Base-by-base conservation (phyloP, 768 basidiomycete species). In the Leccinum variicolor region DNA sequence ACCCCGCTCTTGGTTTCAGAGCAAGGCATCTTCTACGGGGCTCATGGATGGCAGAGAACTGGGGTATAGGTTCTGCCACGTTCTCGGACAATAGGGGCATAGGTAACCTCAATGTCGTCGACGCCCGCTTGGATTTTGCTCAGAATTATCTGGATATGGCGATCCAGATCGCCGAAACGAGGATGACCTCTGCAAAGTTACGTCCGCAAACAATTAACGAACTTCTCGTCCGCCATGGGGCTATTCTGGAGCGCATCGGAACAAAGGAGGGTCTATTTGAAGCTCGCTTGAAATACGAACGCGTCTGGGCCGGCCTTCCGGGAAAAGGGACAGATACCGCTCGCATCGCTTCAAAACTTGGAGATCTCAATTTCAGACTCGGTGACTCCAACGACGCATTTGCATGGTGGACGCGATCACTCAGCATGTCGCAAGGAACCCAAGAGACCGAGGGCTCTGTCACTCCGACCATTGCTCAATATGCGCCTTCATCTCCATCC, bases 31-130 rank as follows among this genome's bases (percentile, higher is more conserved):
- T 81, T 43, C 72, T 87, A 1, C 84, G 89, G 33, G 79, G 81
- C 29, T 87, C 89, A 13, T 92, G 89, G 88, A 84, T 86, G 73
- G 82, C 83, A 1, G 78, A 82, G 56, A 75, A 87, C 60, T 88
- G 88, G 85, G 84, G 83, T 17, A 74, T 76, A 10, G 81, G 80
- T 7, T 70, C 78, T 25, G 74, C 74, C 53, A 66, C 75, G n/a
- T 67, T 71, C 52, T 66, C 66, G 8, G 71, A 70, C 36, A 71
- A 66, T 19, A 73, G 69, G 9, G 71, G 74, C 26, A 67, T 70
- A 43, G 74, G 74, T 31, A 71, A 72, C 21, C 68, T 80, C 59
- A 75, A 76, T 45, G 70, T 79, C 59, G 72, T 85, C 33, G 82
- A 88, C 55, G 76, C 83, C n/a, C 76, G 79, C 47, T 71, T 86